Evolutionary conservation across 306 rosid species (phyloP).

Genomic region (Cucumis sativus): Cucumber_9930_V3 NC_026656.2:20088501-20089000

Average conservation of each 20-base stretch:
- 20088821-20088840: not conserved
- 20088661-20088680: slow-evolving; percentile 1
- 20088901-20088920: not conserved
- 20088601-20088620: not conserved
- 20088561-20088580: too few species aligned
- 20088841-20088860: not conserved
- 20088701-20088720: not conserved
- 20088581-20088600: too few species aligned
- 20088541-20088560: too few species aligned
- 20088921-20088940: too few species aligned
- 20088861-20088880: not conserved
- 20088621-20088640: slow-evolving; percentile 5
- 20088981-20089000: slow-evolving; percentile 62
- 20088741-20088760: slow-evolving; percentile 15
- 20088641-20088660: slow-evolving; percentile 14
- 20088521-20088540: too few species aligned
- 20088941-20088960: slow-evolving; percentile 54
- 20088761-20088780: slow-evolving; percentile 51
- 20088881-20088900: slow-evolving; percentile 17
- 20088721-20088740: not conserved
- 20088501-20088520: too few species aligned
- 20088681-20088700: not conserved
- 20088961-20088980: slow-evolving; percentile 48
- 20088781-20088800: slow-evolving; percentile 32
- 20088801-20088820: not conserved